These are phyloP conservation scores for Recurvomyces mirabilis DNA, from an alignment of 495 filamentous ascomycete genomes.

Conservation along the genomic window DNA sequence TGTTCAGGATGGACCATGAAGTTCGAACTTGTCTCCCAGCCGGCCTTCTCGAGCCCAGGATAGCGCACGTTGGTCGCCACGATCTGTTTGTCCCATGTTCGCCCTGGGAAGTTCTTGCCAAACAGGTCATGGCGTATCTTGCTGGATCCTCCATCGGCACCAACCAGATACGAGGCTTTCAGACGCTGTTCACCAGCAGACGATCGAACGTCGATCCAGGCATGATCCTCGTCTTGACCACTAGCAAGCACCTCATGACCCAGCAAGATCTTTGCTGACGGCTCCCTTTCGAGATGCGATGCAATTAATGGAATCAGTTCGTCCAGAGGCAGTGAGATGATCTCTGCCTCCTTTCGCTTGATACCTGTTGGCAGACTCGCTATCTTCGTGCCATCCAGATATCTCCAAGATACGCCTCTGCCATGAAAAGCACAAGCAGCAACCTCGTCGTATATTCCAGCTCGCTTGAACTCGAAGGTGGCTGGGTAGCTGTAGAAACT, in stretches of 20 bases:
- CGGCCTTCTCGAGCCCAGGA: conserved; percentile 39
- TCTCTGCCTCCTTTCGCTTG: conserved; percentile 28
- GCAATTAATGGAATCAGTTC: conserved; percentile 38
- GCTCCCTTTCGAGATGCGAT: conserved; percentile 36
- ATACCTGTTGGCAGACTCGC: conserved; percentile 10
- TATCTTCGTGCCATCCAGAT: conserved; percentile 12
- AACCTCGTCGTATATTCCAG: conserved; percentile 45
- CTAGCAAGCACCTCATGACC: conserved; percentile 19
- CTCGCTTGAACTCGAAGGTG: conserved; percentile 42
- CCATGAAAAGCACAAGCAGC: conserved; percentile 35
- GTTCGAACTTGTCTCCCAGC: conserved; percentile 38
- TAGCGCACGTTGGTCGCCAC: conserved; percentile 47
- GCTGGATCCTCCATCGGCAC: conserved; percentile 48
- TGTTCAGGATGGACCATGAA: conserved; percentile 48
- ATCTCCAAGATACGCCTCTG: conserved; percentile 41
- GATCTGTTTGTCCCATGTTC: conserved; percentile 48
- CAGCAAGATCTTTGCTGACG: conserved; percentile 22
- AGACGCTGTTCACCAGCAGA: conserved; percentile 31
- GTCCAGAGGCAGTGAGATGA: conserved; percentile 37
- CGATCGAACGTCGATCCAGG: conserved; percentile 44
- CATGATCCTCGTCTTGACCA: conserved; percentile 39
- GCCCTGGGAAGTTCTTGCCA: conserved; percentile 44
- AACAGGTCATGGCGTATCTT: conserved; percentile 43
- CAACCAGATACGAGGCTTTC: conserved; percentile 43
- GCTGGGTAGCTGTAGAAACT: conserved; percentile 39